Conservation (phyloP, 2,329 filamentous ascomycete species). For the Aspergillus aculeatinus region DNA sequence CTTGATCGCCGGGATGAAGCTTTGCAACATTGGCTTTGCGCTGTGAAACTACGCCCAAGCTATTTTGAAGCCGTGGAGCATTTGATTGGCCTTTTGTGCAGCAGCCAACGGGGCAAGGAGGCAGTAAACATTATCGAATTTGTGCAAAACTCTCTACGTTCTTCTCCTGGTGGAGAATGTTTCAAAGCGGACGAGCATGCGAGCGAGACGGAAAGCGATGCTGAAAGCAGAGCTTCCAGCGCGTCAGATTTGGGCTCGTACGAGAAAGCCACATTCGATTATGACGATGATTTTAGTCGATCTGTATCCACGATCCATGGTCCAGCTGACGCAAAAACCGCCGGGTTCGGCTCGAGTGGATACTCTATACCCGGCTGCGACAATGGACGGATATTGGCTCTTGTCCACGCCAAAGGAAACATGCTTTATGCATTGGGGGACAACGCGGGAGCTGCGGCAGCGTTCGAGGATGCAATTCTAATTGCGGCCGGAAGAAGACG, state of each 20-base stretch:
- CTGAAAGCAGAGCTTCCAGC: slow-evolving; percentile 53
- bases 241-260: slow-evolving; percentile 53
- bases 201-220: slow-evolving; percentile 61
- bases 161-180: slow-evolving; percentile 50
- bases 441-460: slow-evolving; percentile 73
- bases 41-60: slow-evolving; percentile 78
- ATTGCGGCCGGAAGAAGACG: slow-evolving; percentile 75
- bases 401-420: slow-evolving; percentile 97
- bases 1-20: slow-evolving; percentile 80
- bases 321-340: slow-evolving; percentile 33
- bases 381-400: slow-evolving; percentile 87
- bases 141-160: slow-evolving; percentile 71
- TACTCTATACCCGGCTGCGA: slow-evolving; percentile 82
- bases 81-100: slow-evolving; percentile 82
- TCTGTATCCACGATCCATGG: slow-evolving; percentile 25
- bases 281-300: slow-evolving; percentile 46
- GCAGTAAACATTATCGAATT: slow-evolving; percentile 84
- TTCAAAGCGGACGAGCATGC: slow-evolving; percentile 53
- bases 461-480: slow-evolving; percentile 92
- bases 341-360: slow-evolving; percentile 72
- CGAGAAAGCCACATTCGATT: slow-evolving; percentile 59
- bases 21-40: slow-evolving; percentile 78
- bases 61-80: slow-evolving; percentile 96
- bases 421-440: slow-evolving; percentile 92
- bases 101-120: slow-evolving; percentile 74